Evolutionary conservation across 345 rosid species (phyloP), one percentile per base, ranked within the genome.

Genomic region (Eucalyptus coolabah): DNA sequence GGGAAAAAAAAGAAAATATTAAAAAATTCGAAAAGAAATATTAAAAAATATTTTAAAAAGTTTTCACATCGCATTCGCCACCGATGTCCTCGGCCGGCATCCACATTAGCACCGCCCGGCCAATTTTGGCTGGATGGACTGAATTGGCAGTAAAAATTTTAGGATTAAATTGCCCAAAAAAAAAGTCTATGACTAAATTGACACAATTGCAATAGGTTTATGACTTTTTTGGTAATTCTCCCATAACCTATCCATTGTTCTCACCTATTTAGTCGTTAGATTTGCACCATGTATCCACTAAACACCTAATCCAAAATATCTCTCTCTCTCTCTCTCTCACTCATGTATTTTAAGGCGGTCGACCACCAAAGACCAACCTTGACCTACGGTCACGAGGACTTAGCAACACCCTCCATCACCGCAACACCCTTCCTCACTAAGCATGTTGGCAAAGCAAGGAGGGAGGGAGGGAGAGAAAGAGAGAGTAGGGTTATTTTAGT

Each of bases 51-150:
- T 13, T 49, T 4, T 13, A 14, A 50, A 47, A 50, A 50, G 5
- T 50, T 50, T 7, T 17, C 3, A 50, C 51, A 50, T 50, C 2
- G 15, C 6, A 7, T 50, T 50, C 3, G 3, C 51, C 1, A 7
- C 17, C 51, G 3, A 2, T 50, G 6, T 50, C 51, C 51, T 1
- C 1, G 0, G 7, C 18, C 3, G 6, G 3, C 3, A 0, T 15
- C 18, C 51, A 15, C 1, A 3, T 50, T 6, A 50, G 7, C 51
- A 50, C 7, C 0, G 0, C 18, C 0, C 1, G 1, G 51, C 7
- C 1, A 50, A 50, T 50, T 50, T 50, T 50, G 51, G 51, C 0
- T 1, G 6, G 18, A 50, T 50, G 7, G 18, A 5, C 6, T 50
- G 1, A 50, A 50, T 50, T 50, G 1, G 3, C 3, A 50, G 0